These are phyloP conservation scores for Tribonema minus DNA, from an alignment of 108 stramenopile genomes.

Conservation along the genomic window DNA sequence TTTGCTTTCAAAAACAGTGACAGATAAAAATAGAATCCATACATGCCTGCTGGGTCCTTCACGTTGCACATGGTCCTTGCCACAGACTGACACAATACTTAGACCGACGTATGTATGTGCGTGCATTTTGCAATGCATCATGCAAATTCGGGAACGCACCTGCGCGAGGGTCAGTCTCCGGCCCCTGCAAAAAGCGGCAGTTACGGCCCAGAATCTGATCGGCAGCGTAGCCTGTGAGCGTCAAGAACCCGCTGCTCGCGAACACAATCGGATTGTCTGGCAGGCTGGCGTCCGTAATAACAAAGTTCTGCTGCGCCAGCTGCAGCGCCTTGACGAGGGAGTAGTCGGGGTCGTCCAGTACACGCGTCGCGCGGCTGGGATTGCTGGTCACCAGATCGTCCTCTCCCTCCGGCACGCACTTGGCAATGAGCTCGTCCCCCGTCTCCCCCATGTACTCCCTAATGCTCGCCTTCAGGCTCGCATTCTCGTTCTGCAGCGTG, in stretches of 20 bases:
- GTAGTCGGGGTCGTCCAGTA: slow-evolving; percentile 94
- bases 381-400: slow-evolving; percentile 16
- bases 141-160: too few species aligned
- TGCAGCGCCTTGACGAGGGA: slow-evolving; percentile 92
- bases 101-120: too few species aligned
- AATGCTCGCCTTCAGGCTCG: slow-evolving; percentile 6
- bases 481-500: slow-evolving; percentile 31
- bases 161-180: slow-evolving; percentile 88
- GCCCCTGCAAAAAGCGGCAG: slow-evolving; percentile 93
- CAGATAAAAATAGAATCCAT: too few species aligned
- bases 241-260: slow-evolving; percentile 46
- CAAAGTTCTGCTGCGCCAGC: slow-evolving; percentile 97
- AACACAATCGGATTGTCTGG: slow-evolving; percentile 76
- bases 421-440: slow-evolving; percentile 11
- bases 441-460: slow-evolving; percentile 9
- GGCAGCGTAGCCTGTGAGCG: too few species aligned
- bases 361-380: slow-evolving; percentile 10
- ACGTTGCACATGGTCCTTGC: too few species aligned
- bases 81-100: too few species aligned
- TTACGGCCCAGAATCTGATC: slow-evolving; percentile 91
- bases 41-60: too few species aligned
- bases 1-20: too few species aligned
- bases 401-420: slow-evolving; percentile 1
- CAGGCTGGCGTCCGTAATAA: slow-evolving; percentile 89
- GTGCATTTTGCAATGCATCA: too few species aligned